phyloP scores from a whole-genome alignment of 78 protist species.

The Polysphondylium violaceum region DNA sequence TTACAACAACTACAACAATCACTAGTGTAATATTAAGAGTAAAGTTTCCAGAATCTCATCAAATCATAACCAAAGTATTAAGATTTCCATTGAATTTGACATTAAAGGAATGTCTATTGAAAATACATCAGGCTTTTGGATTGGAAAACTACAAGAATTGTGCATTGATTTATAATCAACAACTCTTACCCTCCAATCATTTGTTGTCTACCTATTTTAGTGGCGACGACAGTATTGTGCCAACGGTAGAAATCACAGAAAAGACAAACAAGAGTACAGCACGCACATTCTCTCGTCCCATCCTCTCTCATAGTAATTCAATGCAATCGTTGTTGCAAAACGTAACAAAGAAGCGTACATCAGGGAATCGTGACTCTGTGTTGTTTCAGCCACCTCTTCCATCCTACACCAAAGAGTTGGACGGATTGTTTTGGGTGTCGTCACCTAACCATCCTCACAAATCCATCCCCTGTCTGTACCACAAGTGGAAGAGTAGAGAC shows the following conservation, averaged over 20 bases:
- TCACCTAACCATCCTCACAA: neutral
- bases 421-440: slow-evolving; percentile 22
- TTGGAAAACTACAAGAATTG: slow-evolving; percentile 33
- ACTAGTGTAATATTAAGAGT: slow-evolving; percentile 29
- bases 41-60: slow-evolving; percentile 68
- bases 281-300: slow-evolving; percentile 3
- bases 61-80: slow-evolving; percentile 28
- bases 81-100: slow-evolving; percentile 34
- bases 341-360: neutral
- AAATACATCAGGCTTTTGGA: slow-evolving; percentile 33
- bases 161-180: slow-evolving; percentile 31
- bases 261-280: neutral
- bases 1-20: neutral
- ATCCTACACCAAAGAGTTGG: slow-evolving; percentile 56
- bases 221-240: slow-evolving; percentile 57
- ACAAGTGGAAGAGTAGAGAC: slow-evolving; percentile 60
- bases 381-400: slow-evolving; percentile 74
- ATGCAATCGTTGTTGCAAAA: slow-evolving; percentile 14
- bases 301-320: slow-evolving; percentile 21
- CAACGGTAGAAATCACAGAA: slow-evolving; percentile 43
- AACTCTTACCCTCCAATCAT: neutral
- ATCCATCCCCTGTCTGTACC: slow-evolving; percentile 58
- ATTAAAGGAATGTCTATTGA: slow-evolving; percentile 37
- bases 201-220: slow-evolving; percentile 26
- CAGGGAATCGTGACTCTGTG: slow-evolving; percentile 23